A percentile compares a stretch with the other conserved stretches of the same genome.
Conservation (phyloP, 1,139 yeast species). For the Blastobotrys elegans region DNA sequence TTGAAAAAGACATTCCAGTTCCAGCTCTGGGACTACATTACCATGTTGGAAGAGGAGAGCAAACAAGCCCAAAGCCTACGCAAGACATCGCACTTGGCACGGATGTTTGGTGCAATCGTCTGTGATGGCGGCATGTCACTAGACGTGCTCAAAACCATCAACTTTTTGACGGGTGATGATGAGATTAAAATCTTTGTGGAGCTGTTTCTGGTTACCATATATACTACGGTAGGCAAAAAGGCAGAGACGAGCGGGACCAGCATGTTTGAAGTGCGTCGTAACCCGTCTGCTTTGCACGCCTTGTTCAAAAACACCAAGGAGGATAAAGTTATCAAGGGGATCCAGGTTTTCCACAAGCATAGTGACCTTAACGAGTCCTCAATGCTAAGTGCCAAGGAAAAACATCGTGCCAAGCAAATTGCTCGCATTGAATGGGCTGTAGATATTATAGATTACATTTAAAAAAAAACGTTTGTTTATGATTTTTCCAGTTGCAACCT, state of each 20-base stretch:
- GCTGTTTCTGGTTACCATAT: slow-evolving; percentile 60
- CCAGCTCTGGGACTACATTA: slow-evolving; percentile 81
- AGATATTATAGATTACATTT: not conserved
- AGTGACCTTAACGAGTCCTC: not conserved
- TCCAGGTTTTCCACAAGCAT: slow-evolving; percentile 54
- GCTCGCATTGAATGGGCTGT: slow-evolving; percentile 71
- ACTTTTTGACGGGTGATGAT: slow-evolving; percentile 65
- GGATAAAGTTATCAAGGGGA: slow-evolving; percentile 63
- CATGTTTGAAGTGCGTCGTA: slow-evolving; percentile 29
- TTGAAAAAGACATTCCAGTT: slow-evolving; percentile 83
- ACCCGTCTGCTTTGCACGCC: slow-evolving; percentile 51
- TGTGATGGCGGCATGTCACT: slow-evolving; percentile 70
- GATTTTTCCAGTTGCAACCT: slow-evolving; percentile 30
- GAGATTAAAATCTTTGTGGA: slow-evolving; percentile 71
- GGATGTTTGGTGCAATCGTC: slow-evolving; percentile 70
- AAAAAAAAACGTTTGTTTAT: too few relatives aligned
- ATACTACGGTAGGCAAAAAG: slow-evolving; percentile 61
- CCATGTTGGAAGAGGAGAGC: slow-evolving; percentile 57
- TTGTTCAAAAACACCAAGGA: slow-evolving; percentile 58
- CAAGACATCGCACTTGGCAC: slow-evolving; percentile 65
- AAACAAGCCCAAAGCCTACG: slow-evolving; percentile 45
- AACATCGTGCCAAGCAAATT: slow-evolving; percentile 42
- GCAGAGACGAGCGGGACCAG: slow-evolving; percentile 32
- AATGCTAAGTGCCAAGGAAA: slow-evolving; percentile 21
- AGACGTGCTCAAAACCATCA: slow-evolving; percentile 65